Base-by-base conservation (phyloP, 1,284 basidiomycete species). In the Ceratobasidium sp. region DNA sequence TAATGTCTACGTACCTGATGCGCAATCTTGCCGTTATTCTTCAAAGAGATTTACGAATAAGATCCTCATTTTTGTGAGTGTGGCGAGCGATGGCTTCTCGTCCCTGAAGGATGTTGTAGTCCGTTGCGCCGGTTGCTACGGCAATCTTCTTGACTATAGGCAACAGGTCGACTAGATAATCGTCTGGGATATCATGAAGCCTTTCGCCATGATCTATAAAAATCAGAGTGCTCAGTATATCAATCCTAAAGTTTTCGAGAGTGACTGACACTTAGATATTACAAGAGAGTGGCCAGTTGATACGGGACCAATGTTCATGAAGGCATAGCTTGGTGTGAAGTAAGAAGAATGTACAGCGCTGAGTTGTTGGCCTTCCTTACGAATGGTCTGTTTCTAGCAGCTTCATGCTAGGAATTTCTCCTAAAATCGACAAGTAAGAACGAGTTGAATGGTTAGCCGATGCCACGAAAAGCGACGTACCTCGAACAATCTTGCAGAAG, bases 401-500 rank as follows among this genome's bases (percentile, higher is more conserved):
- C 84, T 95, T 96, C 81, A 88, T 89, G 82, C 92, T 93, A 52
- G 93, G 83, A 77, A 84, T 84, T 71, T 83, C 82, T 23, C 82
- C 82, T 83, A n/a, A 21, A 21, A 9, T 18, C 9, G 18, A 58
- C 18, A 38, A 16, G 43, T 11, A n/a, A 21, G 23, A 14, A 52
- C 38, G 28, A 26, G 14, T 18, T 28, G 2, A 18, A 32, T 7
- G 28, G 18, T 46, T 16, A 30, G 26, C 16, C 38, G 23, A 28
- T 43, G 41, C n/a, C 8, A 79, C 83, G 67, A 73, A 88, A n/a
- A n/a, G n/a, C n/a, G n/a, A n/a, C 94, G 92, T 84, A 93, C 93
- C n/a, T n/a, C n/a, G n/a, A 83, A 95, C 87, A 80, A 96, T 96
- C 83, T 91, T 96, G 86, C 94, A 96, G 84, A 96, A 96, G 78